Conservation (phyloP, 2,329 filamentous ascomycete species). For the Akanthomyces uredinophilus region DNA sequence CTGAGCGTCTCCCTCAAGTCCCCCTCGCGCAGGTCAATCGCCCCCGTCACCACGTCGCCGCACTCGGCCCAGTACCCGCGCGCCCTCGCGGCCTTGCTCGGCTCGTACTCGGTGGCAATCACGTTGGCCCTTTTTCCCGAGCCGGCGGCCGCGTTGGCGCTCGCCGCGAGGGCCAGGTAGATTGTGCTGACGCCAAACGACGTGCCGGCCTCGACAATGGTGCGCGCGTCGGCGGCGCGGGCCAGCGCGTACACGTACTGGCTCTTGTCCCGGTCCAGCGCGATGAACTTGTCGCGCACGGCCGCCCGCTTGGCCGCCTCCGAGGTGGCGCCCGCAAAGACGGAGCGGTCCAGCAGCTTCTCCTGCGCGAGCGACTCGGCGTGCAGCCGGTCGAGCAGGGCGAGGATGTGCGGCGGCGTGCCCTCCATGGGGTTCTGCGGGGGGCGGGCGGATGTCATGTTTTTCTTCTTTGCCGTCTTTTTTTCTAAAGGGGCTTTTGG, state of each 20-base stretch:
- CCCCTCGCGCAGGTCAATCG: conserved; percentile 50
- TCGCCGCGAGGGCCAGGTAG: conserved; percentile 51
- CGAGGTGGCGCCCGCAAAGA: conserved; percentile 16
- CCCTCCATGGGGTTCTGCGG: conserved; percentile 14
- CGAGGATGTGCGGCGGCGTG: conserved; percentile 15
- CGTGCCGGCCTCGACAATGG: conserved; percentile 52
- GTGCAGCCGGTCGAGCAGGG: conserved; percentile 18
- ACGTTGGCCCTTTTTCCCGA: conserved; percentile 27
- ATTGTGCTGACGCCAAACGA: conserved; percentile 55
- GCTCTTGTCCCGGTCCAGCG: conserved; percentile 50
- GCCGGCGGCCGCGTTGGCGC: conserved; percentile 30
- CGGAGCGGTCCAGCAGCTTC: conserved; percentile 12
- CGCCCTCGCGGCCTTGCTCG: conserved; percentile 42
- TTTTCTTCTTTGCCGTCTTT: neutral
- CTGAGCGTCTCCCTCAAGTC: conserved; percentile 47
- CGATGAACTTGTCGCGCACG: conserved; percentile 50
- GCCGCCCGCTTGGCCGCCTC: conserved; percentile 24
- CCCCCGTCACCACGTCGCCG: conserved; percentile 38
- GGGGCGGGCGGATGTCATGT: neutral
- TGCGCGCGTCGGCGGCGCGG: conserved; percentile 38
- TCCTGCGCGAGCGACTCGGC: conserved; percentile 17
- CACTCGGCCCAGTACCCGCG: conserved; percentile 45
- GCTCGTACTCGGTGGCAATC: conserved; percentile 53
- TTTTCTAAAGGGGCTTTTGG: neutral
- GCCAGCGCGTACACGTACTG: conserved; percentile 47